Percentiles rank a stretch among this genome's conserved stretches.
These are phyloP conservation scores for Ustilago hordei DNA, from an alignment of 1,284 basidiomycete species.

Conservation along the genomic window DNA sequence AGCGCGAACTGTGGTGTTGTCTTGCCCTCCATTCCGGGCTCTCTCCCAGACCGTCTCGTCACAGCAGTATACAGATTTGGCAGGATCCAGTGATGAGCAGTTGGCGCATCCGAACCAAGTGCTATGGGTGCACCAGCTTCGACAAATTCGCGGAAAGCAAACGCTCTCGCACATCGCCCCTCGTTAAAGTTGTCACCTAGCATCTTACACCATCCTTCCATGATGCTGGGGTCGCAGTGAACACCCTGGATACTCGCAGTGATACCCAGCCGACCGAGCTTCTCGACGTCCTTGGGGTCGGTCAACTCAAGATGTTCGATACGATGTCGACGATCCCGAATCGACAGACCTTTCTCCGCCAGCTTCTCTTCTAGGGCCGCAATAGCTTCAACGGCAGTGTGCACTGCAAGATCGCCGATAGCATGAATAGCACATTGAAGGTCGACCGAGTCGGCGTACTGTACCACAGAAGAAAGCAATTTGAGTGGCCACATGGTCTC, in stretches of 20 bases:
- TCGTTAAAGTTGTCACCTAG: slow-evolving; percentile 35
- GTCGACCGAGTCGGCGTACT: slow-evolving; percentile 40
- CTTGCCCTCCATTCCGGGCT: slow-evolving; percentile 23
- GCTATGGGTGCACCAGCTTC: slow-evolving; percentile 46
- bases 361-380: slow-evolving; percentile 29
- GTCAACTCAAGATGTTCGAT: slow-evolving; percentile 56
- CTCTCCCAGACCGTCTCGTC: slow-evolving; percentile 37
- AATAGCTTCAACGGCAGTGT: slow-evolving; percentile 49
- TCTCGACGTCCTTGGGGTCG: slow-evolving; percentile 41
- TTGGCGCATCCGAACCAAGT: slow-evolving; percentile 50
- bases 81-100: slow-evolving; percentile 42
- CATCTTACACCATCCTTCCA: slow-evolving; percentile 49
- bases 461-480: slow-evolving; percentile 24
- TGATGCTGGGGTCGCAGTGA: slow-evolving; percentile 44
- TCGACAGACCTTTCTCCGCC: slow-evolving; percentile 18
- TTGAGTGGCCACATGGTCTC: slow-evolving; percentile 45
- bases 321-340: slow-evolving; percentile 44
- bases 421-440: slow-evolving; percentile 50
- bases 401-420: slow-evolving; percentile 49
- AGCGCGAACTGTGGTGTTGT: slow-evolving; percentile 52
- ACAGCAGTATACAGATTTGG: slow-evolving; percentile 49
- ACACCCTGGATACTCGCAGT: slow-evolving; percentile 52
- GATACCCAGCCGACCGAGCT: slow-evolving; percentile 47
- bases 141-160: slow-evolving; percentile 50
- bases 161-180: slow-evolving; percentile 43